A percentile compares a stretch with the other conserved stretches of the same genome.
Evolutionary conservation across 345 rosid species (phyloP).

Genomic region (Populus ilicifolia): DNA sequence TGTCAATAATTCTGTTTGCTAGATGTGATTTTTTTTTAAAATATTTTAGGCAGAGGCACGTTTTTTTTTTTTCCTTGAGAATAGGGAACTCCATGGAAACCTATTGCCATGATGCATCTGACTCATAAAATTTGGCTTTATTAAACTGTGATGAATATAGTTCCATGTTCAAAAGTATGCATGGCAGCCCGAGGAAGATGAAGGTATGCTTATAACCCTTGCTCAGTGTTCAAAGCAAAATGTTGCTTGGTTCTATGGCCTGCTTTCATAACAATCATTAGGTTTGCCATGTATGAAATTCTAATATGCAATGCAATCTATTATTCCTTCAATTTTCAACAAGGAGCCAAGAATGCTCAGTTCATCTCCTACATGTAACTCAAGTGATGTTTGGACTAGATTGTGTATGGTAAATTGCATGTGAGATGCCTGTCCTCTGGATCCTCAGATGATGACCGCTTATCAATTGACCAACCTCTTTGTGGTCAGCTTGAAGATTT

Average conservation of each 20-base stretch:
- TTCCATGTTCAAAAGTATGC: background rate
- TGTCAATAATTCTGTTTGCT: background rate
- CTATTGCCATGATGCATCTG: background rate
- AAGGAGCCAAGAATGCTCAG: background rate
- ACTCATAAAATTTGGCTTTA: background rate
- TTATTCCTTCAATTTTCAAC: background rate
- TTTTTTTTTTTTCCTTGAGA: background rate
- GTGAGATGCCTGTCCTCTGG: background rate
- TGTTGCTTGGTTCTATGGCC: background rate
- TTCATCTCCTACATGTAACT: background rate
- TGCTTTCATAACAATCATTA: background rate
- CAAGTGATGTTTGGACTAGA: background rate
- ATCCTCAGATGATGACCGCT: background rate
- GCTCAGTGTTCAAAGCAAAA: background rate
- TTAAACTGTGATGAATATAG: background rate
- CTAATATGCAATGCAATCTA: background rate
- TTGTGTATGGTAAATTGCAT: background rate
- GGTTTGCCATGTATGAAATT: background rate
- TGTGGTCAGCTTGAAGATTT: background rate
- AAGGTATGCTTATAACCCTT: background rate
- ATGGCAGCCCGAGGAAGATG: background rate
- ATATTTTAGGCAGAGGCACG: background rate
- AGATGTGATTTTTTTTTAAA: background rate
- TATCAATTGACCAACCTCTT: background rate
- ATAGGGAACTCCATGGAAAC: background rate